Evolutionary conservation across 2,329 filamentous ascomycete genomes (phyloP).

Genomic region (Fusarium mangiferae): DNA sequence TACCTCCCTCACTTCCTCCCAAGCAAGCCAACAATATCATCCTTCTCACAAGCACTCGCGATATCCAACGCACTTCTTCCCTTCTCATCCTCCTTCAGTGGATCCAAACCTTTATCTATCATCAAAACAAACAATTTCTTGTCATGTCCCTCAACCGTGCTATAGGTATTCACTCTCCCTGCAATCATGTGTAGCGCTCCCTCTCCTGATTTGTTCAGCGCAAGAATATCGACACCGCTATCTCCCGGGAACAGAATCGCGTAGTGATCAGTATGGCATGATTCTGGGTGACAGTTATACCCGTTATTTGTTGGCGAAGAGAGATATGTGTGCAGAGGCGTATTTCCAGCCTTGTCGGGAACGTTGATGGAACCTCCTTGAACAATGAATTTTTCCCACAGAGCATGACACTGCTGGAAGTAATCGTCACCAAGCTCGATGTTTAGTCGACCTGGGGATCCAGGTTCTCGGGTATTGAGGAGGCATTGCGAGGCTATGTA

Average conservation of each 20-base stretch:
- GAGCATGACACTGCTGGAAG: conserved; percentile 6
- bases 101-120: conserved; percentile 32
- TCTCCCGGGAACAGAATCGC: conserved; percentile 21
- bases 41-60: conserved; percentile 37
- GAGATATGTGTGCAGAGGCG: conserved; percentile 25
- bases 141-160: conserved; percentile 8
- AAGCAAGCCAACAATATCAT: conserved; percentile 29
- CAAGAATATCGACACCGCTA: conserved; percentile 23
- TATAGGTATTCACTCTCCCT: background rate
- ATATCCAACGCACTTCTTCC: conserved; percentile 39
- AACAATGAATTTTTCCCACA: conserved; percentile 15
- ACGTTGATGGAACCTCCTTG: conserved; percentile 29
- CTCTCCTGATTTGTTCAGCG: conserved; percentile 23
- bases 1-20: conserved; percentile 2
- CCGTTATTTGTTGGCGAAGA: background rate
- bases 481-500: conserved; percentile 30
- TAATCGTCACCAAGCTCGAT: background rate
- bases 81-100: conserved; percentile 31
- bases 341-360: conserved; percentile 22
- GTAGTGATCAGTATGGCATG: conserved; percentile 27
- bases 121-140: conserved; percentile 27
- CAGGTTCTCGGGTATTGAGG: accelerated
- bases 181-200: conserved; percentile 32
- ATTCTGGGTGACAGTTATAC: background rate
- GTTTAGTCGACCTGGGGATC: background rate